Base-by-base conservation (phyloP, 75 land plant genomes). In the Cryptomeria japonica region DNA sequence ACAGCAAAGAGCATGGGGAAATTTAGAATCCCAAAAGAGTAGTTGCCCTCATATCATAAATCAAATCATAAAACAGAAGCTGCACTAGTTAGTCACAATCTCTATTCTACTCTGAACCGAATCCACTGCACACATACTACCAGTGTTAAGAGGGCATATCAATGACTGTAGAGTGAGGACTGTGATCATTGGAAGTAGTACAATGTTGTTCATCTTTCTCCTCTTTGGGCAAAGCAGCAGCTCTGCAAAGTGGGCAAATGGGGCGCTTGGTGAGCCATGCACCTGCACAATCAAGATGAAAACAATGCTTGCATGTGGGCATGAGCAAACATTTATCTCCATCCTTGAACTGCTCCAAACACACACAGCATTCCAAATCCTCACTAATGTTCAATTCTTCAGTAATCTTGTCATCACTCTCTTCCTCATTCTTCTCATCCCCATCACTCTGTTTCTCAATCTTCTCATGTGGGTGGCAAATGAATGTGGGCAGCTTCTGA, bases 261-360 rank as follows among this genome's bases (percentile, higher is more conserved):
- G 92, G 41, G 56, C 90, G 87, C 79, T 88, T 89, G 2, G 89
- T 73, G 46, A 94, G 91, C 95, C 95, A 94, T 14, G 90, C 72
- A 84, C 91, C 92, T 3, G 89, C 90, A 85, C 95, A 94, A 13
- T 84, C 39, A 28, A 93, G 39, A 84, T 94, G 95, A 56, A 94
- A 94, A 5, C 89, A 90, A 41, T 94, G 95, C 76, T 88, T 91
- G 90, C 95, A 94, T 14, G 86, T 86, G 31, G 95, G 95, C 58
- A 94, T 38, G 36, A 91, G 3, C 61, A 91, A 36, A 28, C 84
- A 90, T 75, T 85, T 82, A 28, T 93, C 86, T 15, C 91, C 92
- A 2, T 25, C 42, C 73, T 90, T 64, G 38, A 93, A 91, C 46
- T 87, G 88, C 51, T 91, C 89, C 31, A 94, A 73, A 86, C 95